A percentile compares a stretch with the other conserved stretches of the same genome.
Evolutionary conservation across 108 stramenopile genomes (phyloP).

Genomic region (Fistulifera pelliculosa): DNA sequence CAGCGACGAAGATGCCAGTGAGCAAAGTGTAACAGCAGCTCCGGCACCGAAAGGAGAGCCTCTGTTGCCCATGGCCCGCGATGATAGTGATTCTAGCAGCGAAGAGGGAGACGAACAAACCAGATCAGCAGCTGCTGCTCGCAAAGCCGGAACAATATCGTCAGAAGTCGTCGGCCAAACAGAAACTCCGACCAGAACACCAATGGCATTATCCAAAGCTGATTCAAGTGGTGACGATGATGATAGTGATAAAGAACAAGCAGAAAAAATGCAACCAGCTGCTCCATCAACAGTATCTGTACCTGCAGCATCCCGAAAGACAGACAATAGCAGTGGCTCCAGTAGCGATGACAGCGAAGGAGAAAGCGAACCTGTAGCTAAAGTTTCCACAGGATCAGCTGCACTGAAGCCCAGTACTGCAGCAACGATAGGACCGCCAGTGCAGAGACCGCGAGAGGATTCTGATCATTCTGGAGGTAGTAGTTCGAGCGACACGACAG

Average conservation of each 20-base stretch:
- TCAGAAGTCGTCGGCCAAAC: neutral
- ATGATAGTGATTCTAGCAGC: constrained; percentile 1
- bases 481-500: neutral
- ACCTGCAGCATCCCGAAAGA: no score
- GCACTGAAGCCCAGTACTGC: neutral
- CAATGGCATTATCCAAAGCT: neutral
- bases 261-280: neutral
- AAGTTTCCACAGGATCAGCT: neutral
- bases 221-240: neutral
- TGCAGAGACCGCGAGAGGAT: no score
- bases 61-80: neutral
- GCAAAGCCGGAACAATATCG: neutral
- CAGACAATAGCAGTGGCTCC: no score
- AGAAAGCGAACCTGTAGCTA: neutral
- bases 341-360: neutral
- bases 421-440: neutral
- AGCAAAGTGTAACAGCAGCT: neutral
- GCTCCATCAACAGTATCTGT: neutral
- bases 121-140: no score
- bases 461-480: neutral
- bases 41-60: neutral
- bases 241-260: neutral
- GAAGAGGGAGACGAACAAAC: neutral
- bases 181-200: no score
- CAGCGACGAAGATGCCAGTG: neutral